phyloP scores from a whole-genome alignment of 2,329 filamentous ascomycete species.

The Aphanocladium album region DNA sequence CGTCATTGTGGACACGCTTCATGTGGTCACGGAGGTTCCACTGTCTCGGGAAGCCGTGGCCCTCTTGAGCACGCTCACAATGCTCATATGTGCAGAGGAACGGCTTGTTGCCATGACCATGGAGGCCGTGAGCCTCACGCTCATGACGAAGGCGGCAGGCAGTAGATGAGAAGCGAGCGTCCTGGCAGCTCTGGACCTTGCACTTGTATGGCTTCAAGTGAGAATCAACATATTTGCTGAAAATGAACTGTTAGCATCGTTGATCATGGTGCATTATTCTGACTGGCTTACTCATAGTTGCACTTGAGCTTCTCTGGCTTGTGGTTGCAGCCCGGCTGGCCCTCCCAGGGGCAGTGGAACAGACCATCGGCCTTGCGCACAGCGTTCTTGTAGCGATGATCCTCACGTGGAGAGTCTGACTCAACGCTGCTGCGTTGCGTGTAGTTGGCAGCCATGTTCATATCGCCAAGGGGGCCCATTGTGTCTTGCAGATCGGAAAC shows the following conservation, averaged over 20 bases:
- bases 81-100: conserved; percentile 83
- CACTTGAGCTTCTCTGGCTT: conserved; percentile 95
- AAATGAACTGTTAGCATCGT: conserved; percentile 20
- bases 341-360: conserved; percentile 89
- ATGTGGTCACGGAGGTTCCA: conserved; percentile 98
- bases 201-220: conserved; percentile 95
- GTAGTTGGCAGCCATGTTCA: conserved; percentile 3
- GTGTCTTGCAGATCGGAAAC: conserved; percentile 1
- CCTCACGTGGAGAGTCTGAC: conserved; percentile 22
- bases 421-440: conserved; percentile 14
- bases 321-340: conserved; percentile 70
- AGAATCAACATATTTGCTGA: conserved; percentile 95
- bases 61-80: conserved; percentile 75
- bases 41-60: conserved; percentile 87
- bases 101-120: conserved; percentile 89
- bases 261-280: background rate
- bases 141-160: conserved; percentile 92
- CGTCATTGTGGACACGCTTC: conserved; percentile 81
- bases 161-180: conserved; percentile 88
- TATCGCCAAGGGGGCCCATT: conserved; percentile 3
- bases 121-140: conserved; percentile 91
- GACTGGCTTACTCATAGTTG: conserved; percentile 83
- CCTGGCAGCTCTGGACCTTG: conserved; percentile 78
- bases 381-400: conserved; percentile 60
- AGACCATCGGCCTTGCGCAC: conserved; percentile 66